Conservation (phyloP, 2,329 filamentous ascomycete genomes). For the Capronia coronata region DNA sequence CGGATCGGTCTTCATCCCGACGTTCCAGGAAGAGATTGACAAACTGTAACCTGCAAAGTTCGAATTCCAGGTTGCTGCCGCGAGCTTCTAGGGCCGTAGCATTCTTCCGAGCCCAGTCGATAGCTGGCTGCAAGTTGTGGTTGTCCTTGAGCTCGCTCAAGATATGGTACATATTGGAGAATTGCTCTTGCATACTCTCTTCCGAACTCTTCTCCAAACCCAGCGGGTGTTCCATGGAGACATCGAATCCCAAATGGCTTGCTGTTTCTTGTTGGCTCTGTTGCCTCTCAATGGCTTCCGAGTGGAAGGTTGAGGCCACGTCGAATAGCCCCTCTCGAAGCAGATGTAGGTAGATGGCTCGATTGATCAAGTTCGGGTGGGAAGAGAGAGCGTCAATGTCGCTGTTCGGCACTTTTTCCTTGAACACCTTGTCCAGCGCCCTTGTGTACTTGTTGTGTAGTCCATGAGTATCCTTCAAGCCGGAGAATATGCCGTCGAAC, state of each 20-base stretch:
- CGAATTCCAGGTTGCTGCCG: conserved; percentile 91
- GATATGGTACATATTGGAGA: conserved; percentile 85
- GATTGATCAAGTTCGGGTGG: conserved; percentile 73
- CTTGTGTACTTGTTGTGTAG: conserved; percentile 79
- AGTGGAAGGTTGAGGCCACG: conserved; percentile 77
- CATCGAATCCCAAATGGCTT: conserved; percentile 32
- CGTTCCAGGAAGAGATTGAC: conserved; percentile 74
- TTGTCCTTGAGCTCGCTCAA: conserved; percentile 66
- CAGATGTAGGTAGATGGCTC: conserved; percentile 93
- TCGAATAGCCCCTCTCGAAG: conserved; percentile 88
- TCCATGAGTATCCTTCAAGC: conserved; percentile 75
- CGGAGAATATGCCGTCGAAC: conserved; percentile 72
- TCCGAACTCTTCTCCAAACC: conserved; percentile 24
- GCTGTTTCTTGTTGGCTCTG: conserved; percentile 29
- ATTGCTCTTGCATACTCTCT: conserved; percentile 60
- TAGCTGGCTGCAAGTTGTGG: conserved; percentile 72
- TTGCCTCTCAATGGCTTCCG: conserved; percentile 48
- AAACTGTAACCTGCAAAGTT: conserved; percentile 83
- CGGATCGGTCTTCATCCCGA: conserved; percentile 42
- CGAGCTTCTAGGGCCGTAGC: conserved; percentile 65
- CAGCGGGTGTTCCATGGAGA: conserved; percentile 25
- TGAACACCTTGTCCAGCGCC: conserved; percentile 72
- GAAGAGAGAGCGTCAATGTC: conserved; percentile 74
- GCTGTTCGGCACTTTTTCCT: conserved; percentile 63
- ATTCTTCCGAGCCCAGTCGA: conserved; percentile 74